Evolutionary conservation across 345 rosid species (phyloP).

Genomic region (Abelmoschus esculentus): DNA sequence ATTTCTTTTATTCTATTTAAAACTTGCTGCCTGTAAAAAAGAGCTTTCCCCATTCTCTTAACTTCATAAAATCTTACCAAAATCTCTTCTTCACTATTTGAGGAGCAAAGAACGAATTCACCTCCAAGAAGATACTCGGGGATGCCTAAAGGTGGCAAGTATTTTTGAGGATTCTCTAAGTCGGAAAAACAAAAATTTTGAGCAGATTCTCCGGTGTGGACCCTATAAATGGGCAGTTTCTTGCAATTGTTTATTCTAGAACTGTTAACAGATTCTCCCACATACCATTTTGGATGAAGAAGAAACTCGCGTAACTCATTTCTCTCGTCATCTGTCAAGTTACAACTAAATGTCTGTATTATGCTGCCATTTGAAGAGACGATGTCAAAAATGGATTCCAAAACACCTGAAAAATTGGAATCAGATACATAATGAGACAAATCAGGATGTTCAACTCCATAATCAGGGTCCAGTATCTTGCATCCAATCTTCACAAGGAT

Average conservation of each 20-base stretch:
- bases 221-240: slow-evolving; percentile 65
- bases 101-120: slow-evolving; percentile 53
- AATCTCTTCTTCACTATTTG: slow-evolving; percentile 57
- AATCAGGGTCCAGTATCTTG: slow-evolving; percentile 55
- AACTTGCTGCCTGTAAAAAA: slow-evolving; percentile 64
- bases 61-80: slow-evolving; percentile 59
- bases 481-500: slow-evolving; percentile 76
- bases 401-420: slow-evolving; percentile 56
- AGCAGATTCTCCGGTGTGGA: slow-evolving; percentile 39
- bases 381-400: slow-evolving; percentile 61
- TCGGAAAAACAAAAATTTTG: slow-evolving; percentile 53
- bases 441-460: slow-evolving; percentile 63
- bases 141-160: slow-evolving; percentile 63
- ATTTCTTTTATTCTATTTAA: slow-evolving; percentile 49
- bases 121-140: slow-evolving; percentile 57
- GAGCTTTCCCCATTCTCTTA: slow-evolving; percentile 70
- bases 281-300: slow-evolving; percentile 78
- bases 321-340: slow-evolving; percentile 54
- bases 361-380: slow-evolving; percentile 36
- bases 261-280: slow-evolving; percentile 42
- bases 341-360: slow-evolving; percentile 28
- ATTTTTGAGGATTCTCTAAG: slow-evolving; percentile 66
- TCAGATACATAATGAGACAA: slow-evolving; percentile 57
- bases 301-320: slow-evolving; percentile 71
- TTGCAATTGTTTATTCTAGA: slow-evolving; percentile 51